phyloP scores from a whole-genome alignment of 352 stramenopile genomes.

The Pythium myriotylum region DNA sequence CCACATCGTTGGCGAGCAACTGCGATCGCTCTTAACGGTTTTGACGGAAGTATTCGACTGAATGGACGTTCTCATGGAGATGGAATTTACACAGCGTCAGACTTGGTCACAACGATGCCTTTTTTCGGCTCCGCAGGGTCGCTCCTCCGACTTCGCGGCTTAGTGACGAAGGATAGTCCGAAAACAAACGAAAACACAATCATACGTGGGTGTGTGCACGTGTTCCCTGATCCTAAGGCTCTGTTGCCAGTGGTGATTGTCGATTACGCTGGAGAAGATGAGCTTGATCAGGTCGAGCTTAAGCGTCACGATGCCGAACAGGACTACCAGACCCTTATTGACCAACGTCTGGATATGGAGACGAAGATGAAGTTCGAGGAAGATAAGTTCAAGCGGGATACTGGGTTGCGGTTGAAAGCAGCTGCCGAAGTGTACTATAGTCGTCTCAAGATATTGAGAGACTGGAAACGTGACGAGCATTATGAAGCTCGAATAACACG shows the following conservation, averaged over 20 bases:
- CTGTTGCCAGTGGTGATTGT: conserved; percentile 24
- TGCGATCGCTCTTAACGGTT: conserved; percentile 30
- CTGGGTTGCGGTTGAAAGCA: conserved; percentile 1
- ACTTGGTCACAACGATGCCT: neutral
- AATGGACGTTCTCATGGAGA: conserved; percentile 15
- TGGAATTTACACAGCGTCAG: conserved; percentile 21
- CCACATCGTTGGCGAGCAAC: conserved; percentile 24
- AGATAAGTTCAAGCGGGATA: conserved; percentile 2
- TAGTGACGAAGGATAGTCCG: conserved; percentile 4
- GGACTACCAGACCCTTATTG: neutral
- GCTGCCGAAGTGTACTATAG: conserved; percentile 14
- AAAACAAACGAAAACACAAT: conserved; percentile 14
- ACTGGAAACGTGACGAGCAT: neutral
- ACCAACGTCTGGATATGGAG: conserved; percentile 1
- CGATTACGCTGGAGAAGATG: conserved; percentile 19
- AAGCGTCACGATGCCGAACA: neutral
- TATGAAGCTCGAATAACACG: neutral
- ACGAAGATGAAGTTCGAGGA: conserved; percentile 16
- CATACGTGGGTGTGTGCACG: conserved; percentile 12
- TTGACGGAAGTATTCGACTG: conserved; percentile 14
- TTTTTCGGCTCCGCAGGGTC: conserved; percentile 8
- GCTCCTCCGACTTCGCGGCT: conserved; percentile 13
- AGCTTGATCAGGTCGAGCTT: conserved; percentile 6
- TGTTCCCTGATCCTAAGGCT: conserved; percentile 26
- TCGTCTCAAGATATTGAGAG: neutral